Conservation (phyloP, 345 rosid genomes). For the Gossypium ekmanianum region DNA sequence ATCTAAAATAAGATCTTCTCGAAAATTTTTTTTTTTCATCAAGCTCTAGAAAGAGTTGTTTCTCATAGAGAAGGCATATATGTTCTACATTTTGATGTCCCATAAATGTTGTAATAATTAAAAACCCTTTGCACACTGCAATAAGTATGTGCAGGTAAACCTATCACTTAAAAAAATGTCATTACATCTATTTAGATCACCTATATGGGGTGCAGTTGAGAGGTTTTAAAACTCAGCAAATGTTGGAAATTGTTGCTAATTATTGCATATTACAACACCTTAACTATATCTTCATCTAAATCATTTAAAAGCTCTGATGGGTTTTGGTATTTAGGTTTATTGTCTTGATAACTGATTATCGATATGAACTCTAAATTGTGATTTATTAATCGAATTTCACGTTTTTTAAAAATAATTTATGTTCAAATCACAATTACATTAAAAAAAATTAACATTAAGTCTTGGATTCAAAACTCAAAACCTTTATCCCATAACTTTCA, state of each 20-base stretch:
- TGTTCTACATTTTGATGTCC: neutral
- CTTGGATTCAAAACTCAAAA: too few relatives aligned
- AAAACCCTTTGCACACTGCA: neutral
- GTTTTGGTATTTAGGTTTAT: neutral
- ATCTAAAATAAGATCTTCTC: too few relatives aligned
- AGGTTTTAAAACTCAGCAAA: too few relatives aligned
- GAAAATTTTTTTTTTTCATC: too few relatives aligned
- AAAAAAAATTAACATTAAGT: too few relatives aligned
- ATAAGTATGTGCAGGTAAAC: conserved; percentile 20
- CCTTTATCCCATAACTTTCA: too few relatives aligned
- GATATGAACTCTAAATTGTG: too few relatives aligned
- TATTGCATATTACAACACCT: neutral
- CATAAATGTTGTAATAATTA: conserved; percentile 10
- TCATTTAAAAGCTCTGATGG: neutral
- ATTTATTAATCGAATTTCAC: too few relatives aligned
- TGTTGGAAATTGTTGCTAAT: neutral
- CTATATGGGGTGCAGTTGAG: neutral
- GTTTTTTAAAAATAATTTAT: too few relatives aligned
- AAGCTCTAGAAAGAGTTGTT: too few relatives aligned
- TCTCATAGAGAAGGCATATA: neutral
- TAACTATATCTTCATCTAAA: neutral
- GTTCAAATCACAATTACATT: too few relatives aligned
- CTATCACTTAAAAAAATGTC: conserved; percentile 14
- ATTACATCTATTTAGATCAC: neutral
- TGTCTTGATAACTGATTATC: neutral